Base-by-base conservation (phyloP, 2,329 filamentous ascomycete genomes). In the Calonectria leucothoes region DNA sequence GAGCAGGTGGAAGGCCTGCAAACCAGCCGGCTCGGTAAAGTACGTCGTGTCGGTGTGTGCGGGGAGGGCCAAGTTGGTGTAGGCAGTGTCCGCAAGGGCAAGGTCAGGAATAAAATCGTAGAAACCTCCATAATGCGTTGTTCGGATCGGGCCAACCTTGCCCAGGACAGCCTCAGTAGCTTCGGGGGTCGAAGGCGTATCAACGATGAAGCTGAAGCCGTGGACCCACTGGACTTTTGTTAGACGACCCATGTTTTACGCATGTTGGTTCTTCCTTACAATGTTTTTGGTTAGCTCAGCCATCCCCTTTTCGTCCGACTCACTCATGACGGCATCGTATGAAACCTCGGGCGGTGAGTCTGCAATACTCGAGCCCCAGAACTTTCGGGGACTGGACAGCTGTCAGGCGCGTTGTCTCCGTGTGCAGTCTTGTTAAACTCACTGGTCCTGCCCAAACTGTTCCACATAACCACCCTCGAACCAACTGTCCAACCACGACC, bases 1-100 rank as follows among this genome's bases (percentile, higher is more conserved):
- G 33, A 98, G 90, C 59, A 98, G 88, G 82, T 99, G 97, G 84
- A 99, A 97, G 31, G 97, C 92, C 83, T 99, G 97, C 39, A 99
- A 89, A 12, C 96, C 95, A 2, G 94, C 93, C 0, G 97, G 96
- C 75, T 98, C 96, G 27, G 92, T 95, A 85, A 98, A 98, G 84
- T 99, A 98, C 1, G 96, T 98, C 8, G 92, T 98, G 85, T 99
- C 97, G 1, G 96, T 98, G 84, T 99, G 97, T 0, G 94, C 93
- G 25, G 92, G 91, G 3, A 99, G 90, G 1, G 93, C 92, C 65
- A 97, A 89, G 79, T 94, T 95, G 2, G 96, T 98, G 86, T 98
- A 99, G 4, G 95, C 95, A 2, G 94, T 97, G 81, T 98, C 95
- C 76, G 96, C 96, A 81, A 93, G 93, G 33, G 95, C 93, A 29